A percentile compares a stretch with the other conserved stretches of the same genome.
Evolutionary conservation across 2,329 filamentous ascomycete genomes (phyloP).

Genomic region (Coniosporium tulheliwenetii): DNA sequence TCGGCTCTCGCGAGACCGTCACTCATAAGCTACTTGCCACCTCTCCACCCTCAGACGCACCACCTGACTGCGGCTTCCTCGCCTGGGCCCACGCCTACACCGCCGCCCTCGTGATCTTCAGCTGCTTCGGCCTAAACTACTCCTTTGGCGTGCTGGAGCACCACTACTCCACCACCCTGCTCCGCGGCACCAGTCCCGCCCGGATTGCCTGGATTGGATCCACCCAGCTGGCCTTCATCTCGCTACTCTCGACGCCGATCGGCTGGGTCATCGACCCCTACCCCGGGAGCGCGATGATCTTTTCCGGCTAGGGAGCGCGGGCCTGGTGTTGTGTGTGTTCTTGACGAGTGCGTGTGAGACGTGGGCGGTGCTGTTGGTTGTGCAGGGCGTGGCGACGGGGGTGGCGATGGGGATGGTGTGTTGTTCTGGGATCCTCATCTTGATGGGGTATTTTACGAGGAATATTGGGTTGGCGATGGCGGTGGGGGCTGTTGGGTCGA

Average conservation of each 20-base stretch:
- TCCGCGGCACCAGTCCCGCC: constrained; percentile 7
- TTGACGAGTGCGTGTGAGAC: constrained; percentile 9
- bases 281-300: constrained; percentile 12
- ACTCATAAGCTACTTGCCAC: background rate
- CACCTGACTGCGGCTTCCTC: constrained; percentile 5
- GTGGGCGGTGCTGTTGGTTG: constrained; percentile 12
- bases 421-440: constrained; percentile 12
- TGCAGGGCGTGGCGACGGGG: constrained; percentile 18
- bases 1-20: background rate
- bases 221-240: constrained; percentile 18
- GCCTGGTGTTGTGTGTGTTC: constrained; percentile 13
- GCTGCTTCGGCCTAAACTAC: constrained; percentile 15
- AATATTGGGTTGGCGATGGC: constrained; percentile 17
- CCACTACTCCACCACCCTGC: constrained; percentile 11
- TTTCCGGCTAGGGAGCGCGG: constrained; percentile 14
- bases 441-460: constrained; percentile 19
- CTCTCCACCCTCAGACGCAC: background rate
- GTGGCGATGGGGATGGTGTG: constrained; percentile 17
- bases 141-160: constrained; percentile 17
- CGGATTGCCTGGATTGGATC: constrained; percentile 20
- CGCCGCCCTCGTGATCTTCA: constrained; percentile 11
- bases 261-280: constrained; percentile 13
- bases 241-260: constrained; percentile 14
- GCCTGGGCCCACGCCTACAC: constrained; percentile 11
- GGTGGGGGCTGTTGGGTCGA: constrained; percentile 16